Evolutionary conservation across 1,284 basidiomycete genomes (phyloP).

Genomic region (Thelephora terrestris): DNA sequence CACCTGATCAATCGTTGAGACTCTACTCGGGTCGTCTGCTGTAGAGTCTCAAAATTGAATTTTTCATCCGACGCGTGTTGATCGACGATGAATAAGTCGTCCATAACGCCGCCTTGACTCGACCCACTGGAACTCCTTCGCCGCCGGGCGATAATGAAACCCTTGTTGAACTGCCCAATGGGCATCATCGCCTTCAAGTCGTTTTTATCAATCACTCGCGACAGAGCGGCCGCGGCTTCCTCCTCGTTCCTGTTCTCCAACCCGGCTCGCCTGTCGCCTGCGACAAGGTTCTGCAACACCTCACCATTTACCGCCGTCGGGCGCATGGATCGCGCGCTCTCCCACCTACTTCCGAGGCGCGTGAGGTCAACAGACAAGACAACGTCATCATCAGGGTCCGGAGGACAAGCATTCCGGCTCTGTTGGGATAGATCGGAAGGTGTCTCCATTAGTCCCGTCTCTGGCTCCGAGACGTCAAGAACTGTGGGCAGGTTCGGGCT

Average conservation of each 20-base stretch:
- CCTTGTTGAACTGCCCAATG: constrained; percentile 93
- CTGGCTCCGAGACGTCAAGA: no score
- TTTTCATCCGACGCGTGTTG: constrained; percentile 93
- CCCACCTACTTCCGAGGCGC: no score
- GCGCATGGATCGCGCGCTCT: no score
- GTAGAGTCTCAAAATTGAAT: constrained; percentile 94
- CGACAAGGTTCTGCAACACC: not conserved
- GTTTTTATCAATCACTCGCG: constrained; percentile 78
- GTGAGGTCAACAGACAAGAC: no score
- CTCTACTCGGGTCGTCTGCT: constrained; percentile 79
- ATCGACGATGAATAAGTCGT: constrained; percentile 92
- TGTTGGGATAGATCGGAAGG: no score
- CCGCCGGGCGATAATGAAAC: constrained; percentile 85
- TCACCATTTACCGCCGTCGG: not conserved
- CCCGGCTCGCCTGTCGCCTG: constrained; percentile 38
- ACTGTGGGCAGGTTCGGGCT: no score
- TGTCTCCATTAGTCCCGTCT: no score
- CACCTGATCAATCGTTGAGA: constrained; percentile 80
- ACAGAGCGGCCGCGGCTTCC: constrained; percentile 62
- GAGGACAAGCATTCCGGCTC: no score
- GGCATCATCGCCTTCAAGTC: constrained; percentile 86
- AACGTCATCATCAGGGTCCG: no score
- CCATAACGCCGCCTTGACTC: constrained; percentile 27
- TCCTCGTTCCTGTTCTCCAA: constrained; percentile 49
- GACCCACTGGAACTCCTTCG: constrained; percentile 20